These are phyloP conservation scores for Aspergillus quadricinctus DNA, from an alignment of 2,329 filamentous ascomycete species.

Conservation along the genomic window DNA sequence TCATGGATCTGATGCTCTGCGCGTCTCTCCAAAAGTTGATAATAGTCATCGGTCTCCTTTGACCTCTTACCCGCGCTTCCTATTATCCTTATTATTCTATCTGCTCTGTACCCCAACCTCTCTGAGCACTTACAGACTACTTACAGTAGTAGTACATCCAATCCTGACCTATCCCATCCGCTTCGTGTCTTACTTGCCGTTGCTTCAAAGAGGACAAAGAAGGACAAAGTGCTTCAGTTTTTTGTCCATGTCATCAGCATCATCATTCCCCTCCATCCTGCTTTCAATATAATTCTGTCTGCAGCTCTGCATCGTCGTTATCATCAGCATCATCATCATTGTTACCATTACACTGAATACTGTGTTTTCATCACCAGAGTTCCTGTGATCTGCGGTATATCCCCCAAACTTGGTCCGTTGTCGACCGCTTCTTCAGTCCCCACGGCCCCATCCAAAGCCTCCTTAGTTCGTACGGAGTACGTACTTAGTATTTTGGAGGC, in stretches of 20 bases:
- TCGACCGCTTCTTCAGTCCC: conserved; percentile 26
- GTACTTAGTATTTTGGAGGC: not conserved
- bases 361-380: not conserved
- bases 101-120: not conserved
- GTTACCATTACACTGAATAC: conserved; percentile 2
- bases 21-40: not conserved
- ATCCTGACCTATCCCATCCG: not conserved
- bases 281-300: conserved; percentile 5
- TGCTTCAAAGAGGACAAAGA: not conserved
- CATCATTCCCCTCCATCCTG: conserved; percentile 6
- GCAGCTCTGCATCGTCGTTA: not conserved
- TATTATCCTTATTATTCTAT: not conserved
- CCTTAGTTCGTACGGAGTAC: conserved; percentile 11
- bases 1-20: not conserved
- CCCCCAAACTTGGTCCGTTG: conserved; percentile 15
- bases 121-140: not conserved
- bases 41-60: not conserved
- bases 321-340: conserved; percentile 7
- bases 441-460: conserved; percentile 23
- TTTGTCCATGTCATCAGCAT: conserved; percentile 13
- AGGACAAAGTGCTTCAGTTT: not conserved
- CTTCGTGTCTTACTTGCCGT: conserved; percentile 4
- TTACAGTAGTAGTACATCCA: not conserved
- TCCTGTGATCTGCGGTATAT: conserved; percentile 19
- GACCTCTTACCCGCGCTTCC: not conserved